Percentiles rank a stretch among this genome's conserved stretches.
Evolutionary conservation across 495 filamentous ascomycete genomes (phyloP).

Genomic region (Alectoria sarmentosa): DNA sequence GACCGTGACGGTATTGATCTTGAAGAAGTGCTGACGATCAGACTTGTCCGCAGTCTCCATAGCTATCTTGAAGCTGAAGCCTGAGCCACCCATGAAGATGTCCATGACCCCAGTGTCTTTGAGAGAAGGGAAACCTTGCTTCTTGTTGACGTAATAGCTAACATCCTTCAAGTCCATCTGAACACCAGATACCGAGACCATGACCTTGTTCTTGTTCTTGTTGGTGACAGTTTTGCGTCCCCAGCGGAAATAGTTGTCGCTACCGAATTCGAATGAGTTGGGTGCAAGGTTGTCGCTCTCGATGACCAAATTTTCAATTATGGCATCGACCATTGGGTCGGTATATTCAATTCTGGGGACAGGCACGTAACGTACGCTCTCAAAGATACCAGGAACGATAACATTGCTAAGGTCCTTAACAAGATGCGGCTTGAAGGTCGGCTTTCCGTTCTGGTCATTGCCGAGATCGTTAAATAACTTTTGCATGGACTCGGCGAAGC

Average conservation of each 20-base stretch:
- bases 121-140: slow-evolving; percentile 88
- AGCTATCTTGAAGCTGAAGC: slow-evolving; percentile 87
- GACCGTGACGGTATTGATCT: slow-evolving; percentile 82
- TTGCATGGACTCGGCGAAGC: slow-evolving; percentile 64
- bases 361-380: slow-evolving; percentile 85
- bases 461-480: slow-evolving; percentile 87
- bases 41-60: slow-evolving; percentile 71
- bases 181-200: slow-evolving; percentile 80
- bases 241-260: slow-evolving; percentile 93
- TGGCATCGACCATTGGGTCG: slow-evolving; percentile 74
- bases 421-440: slow-evolving; percentile 84
- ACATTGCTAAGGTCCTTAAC: slow-evolving; percentile 82
- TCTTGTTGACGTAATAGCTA: slow-evolving; percentile 91
- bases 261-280: slow-evolving; percentile 83
- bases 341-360: slow-evolving; percentile 91
- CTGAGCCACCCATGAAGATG: slow-evolving; percentile 79
- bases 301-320: slow-evolving; percentile 90
- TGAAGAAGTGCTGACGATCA: slow-evolving; percentile 81
- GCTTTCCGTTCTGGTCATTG: slow-evolving; percentile 74
- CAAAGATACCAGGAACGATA: slow-evolving; percentile 77
- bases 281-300: slow-evolving; percentile 97
- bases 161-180: slow-evolving; percentile 87
- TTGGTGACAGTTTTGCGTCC: slow-evolving; percentile 79
- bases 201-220: slow-evolving; percentile 73
- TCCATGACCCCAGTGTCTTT: slow-evolving; percentile 87